A percentile compares a stretch with the other conserved stretches of the same genome.
phyloP scores from a whole-genome alignment of 2,329 filamentous ascomycete genomes.

The Aspergillus brunneoviolaceus region DNA sequence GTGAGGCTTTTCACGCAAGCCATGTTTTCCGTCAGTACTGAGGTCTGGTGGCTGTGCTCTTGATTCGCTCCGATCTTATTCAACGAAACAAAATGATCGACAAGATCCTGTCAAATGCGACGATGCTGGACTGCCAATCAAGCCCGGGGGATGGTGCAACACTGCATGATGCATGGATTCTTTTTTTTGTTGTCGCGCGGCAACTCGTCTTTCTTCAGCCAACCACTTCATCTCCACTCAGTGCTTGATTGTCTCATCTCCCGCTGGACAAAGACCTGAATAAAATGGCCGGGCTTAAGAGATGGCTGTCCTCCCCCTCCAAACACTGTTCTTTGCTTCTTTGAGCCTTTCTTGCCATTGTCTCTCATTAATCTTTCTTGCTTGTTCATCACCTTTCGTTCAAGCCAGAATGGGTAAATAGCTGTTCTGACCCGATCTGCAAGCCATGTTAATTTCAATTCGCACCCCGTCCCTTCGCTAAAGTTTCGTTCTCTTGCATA shows the following conservation, averaged over 20 bases:
- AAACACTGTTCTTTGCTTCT: not conserved
- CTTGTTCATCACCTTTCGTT: not conserved
- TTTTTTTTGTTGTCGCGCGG: conserved; percentile 19
- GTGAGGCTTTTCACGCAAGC: not conserved
- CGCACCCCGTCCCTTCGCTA: conserved; percentile 10
- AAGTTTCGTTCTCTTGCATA: conserved; percentile 1
- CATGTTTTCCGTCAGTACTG: not conserved
- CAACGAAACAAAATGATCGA: not conserved
- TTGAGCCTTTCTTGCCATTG: not conserved
- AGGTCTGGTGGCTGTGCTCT: not conserved
- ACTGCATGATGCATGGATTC: not conserved
- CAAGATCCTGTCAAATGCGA: not conserved
- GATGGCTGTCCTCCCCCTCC: not conserved
- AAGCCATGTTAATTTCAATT: not conserved
- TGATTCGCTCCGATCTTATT: not conserved
- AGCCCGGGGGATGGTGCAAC: conserved; percentile 1
- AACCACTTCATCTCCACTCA: conserved; percentile 8
- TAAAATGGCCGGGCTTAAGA: not conserved
- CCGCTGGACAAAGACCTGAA: not conserved
- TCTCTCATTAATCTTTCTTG: not conserved
- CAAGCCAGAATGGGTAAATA: not conserved
- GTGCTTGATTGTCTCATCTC: not conserved
- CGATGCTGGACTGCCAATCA: conserved; percentile 2
- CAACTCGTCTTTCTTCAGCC: conserved; percentile 12
- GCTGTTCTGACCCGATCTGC: not conserved